Percentiles rank a stretch among this genome's conserved stretches.
These are phyloP conservation scores for Yarrowia osloensis DNA, from an alignment of 805 yeast genomes.

Conservation along the genomic window DNA sequence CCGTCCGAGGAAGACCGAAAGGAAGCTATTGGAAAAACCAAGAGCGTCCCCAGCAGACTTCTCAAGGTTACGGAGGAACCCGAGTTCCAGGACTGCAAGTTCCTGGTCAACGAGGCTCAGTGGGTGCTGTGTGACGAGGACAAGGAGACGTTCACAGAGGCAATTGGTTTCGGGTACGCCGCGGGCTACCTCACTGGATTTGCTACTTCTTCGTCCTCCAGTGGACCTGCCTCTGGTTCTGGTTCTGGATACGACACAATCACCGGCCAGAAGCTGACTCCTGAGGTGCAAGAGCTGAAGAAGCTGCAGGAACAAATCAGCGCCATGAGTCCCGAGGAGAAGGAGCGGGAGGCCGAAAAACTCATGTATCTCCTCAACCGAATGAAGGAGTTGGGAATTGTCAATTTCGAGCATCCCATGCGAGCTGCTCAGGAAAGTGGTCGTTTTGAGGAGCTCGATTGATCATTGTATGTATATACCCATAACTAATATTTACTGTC, in stretches of 20 bases:
- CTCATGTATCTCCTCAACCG: slow-evolving; percentile 48
- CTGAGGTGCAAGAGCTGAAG: slow-evolving; percentile 22
- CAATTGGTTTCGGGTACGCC: slow-evolving; percentile 41
- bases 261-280: slow-evolving; percentile 38
- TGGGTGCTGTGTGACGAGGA: slow-evolving; percentile 36
- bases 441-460: slow-evolving; percentile 18
- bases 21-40: slow-evolving; percentile 35
- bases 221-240: slow-evolving; percentile 14
- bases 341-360: slow-evolving; percentile 50
- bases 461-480: not conserved
- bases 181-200: slow-evolving; percentile 37
- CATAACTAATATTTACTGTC: too few relatives aligned
- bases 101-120: slow-evolving; percentile 35
- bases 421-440: slow-evolving; percentile 26
- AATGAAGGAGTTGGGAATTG: slow-evolving; percentile 45
- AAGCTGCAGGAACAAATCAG: slow-evolving; percentile 22
- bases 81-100: slow-evolving; percentile 32
- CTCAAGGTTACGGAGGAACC: slow-evolving; percentile 36
- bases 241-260: slow-evolving; percentile 35
- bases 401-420: slow-evolving; percentile 47
- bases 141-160: slow-evolving; percentile 35
- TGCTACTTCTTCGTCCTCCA: slow-evolving; percentile 32
- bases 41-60: slow-evolving; percentile 35
- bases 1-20: slow-evolving; percentile 36
- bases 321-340: slow-evolving; percentile 48